These are phyloP conservation scores for Pichia scutulata DNA, from an alignment of 805 yeast genomes.

Conservation along the genomic window DNA sequence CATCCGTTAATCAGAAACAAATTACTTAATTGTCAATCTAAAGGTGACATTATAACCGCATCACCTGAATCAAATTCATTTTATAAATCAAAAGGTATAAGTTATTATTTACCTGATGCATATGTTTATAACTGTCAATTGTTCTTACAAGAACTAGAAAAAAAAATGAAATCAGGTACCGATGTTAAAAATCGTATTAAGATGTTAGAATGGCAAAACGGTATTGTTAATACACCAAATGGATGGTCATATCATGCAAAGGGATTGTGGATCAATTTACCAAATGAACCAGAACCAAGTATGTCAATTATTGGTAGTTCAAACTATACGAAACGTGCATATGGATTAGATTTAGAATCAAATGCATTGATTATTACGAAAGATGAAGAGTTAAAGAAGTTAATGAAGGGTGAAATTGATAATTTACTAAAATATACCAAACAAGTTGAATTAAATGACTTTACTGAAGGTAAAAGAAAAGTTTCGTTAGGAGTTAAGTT, in stretches of 20 bases:
- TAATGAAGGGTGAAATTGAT: slow-evolving; percentile 57
- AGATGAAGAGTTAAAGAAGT: slow-evolving; percentile 47
- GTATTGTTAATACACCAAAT: slow-evolving; percentile 65
- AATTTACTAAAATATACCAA: slow-evolving; percentile 48
- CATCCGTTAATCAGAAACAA: slow-evolving; percentile 59
- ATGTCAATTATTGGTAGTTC: slow-evolving; percentile 86
- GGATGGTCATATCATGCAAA: slow-evolving; percentile 99
- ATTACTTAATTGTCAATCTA: slow-evolving; percentile 49
- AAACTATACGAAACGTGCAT: slow-evolving; percentile 86
- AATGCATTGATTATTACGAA: slow-evolving; percentile 75
- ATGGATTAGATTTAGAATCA: slow-evolving; percentile 78
- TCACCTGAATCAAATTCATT: slow-evolving; percentile 93
- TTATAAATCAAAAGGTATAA: slow-evolving; percentile 74
- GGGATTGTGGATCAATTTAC: slow-evolving; percentile 77
- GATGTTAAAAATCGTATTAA: slow-evolving; percentile 33
- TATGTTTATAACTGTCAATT: slow-evolving; percentile 67
- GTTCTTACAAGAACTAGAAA: slow-evolving; percentile 47
- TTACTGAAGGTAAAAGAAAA: slow-evolving; percentile 51
- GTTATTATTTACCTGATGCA: slow-evolving; percentile 78
- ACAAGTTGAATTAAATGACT: slow-evolving; percentile 51
- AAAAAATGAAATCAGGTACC: slow-evolving; percentile 16
- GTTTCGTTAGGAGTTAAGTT: slow-evolving; percentile 56
- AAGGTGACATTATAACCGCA: slow-evolving; percentile 77
- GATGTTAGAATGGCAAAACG: slow-evolving; percentile 80
- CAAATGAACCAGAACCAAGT: slow-evolving; percentile 52